Evolutionary conservation across 441 rosid species (phyloP), one percentile per base, ranked within the genome.

Genomic region (Eruca vesicaria): DNA sequence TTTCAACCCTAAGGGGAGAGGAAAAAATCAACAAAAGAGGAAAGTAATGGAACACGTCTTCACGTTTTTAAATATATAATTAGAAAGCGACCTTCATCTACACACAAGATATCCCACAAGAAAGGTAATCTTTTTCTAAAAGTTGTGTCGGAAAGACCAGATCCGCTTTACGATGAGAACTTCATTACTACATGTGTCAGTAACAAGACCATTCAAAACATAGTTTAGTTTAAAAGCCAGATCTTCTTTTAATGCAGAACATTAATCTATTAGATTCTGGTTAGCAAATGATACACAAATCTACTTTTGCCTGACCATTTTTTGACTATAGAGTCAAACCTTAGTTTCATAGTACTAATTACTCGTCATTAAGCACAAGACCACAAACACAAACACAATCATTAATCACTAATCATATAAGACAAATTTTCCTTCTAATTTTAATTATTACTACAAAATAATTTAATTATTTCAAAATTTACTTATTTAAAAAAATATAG

Each of bases 251-350:
- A 52, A 52, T 52, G 19, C 14, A 53, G 28, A 53, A 53, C 28
- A 19, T 53, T 53, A 53, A 19, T 53, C n/a, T 52, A 53, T 19
- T 53, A 50, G 58, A 3, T 53, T 53, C 28, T 20, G 5, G 19
- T 20, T 41, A 31, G 6, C 28, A 64, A 28, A 50, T 5, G 45
- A 56, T 55, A 64, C 50, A 2, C 50, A 67, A 41, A 75, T 69
- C 58, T 36, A 68, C 14, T 6, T 53, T 76, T 70, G 59, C 79
- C 74, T 76, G 79, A 69, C 60, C 11, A 26, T 69, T 76, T 20
- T 63, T 53, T 20, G 58, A 38, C 15, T 38, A 38, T 2, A 38
- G 3, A 38, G 45, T 38, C 45, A 38, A 38, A 38, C n/a, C 45
- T 38, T 38, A 38, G 45, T 9, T 9, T 10, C 41, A 35, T 35